Conservation (phyloP, 495 filamentous ascomycete species). For the Trichocladium uniseriatum region DNA sequence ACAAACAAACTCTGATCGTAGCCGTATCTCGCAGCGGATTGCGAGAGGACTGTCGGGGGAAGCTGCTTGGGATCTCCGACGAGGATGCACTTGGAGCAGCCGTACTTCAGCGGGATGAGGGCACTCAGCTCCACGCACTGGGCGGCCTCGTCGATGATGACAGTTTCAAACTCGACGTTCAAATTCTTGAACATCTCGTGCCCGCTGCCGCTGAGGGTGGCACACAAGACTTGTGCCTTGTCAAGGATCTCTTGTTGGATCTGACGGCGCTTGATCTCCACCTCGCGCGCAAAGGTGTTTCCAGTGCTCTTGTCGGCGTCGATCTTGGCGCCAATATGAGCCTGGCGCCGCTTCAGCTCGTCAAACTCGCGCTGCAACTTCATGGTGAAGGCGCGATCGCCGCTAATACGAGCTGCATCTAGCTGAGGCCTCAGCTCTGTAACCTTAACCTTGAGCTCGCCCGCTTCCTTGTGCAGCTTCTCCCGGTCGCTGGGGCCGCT, state of each 20-base stretch:
- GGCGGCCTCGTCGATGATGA: constrained; percentile 95
- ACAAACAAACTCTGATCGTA: constrained; percentile 98
- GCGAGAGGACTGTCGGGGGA: constrained; percentile 89
- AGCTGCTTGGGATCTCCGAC: constrained; percentile 97
- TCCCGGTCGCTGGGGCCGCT: constrained; percentile 54
- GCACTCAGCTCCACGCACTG: constrained; percentile 97
- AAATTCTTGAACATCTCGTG: constrained; percentile 96
- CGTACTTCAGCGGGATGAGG: constrained; percentile 94
- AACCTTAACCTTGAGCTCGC: constrained; percentile 61
- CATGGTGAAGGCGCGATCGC: constrained; percentile 44
- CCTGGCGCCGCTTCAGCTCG: constrained; percentile 61
- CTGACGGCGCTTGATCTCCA: constrained; percentile 73
- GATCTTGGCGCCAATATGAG: constrained; percentile 63
- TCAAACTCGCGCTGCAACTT: constrained; percentile 72
- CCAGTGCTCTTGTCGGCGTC: constrained; percentile 79
- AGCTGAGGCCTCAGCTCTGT: constrained; percentile 55
- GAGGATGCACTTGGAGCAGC: constrained; percentile 91
- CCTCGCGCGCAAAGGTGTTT: constrained; percentile 62
- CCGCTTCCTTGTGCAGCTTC: constrained; percentile 74
- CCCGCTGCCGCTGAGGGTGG: constrained; percentile 88
- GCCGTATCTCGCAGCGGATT: constrained; percentile 81
- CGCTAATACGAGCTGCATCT: constrained; percentile 58
- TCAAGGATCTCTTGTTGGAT: constrained; percentile 88
- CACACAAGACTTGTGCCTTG: constrained; percentile 83
- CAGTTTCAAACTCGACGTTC: constrained; percentile 94